Evolutionary conservation across 179 eudicot species (phyloP).

Genomic region (Silene vulgaris): DNA sequence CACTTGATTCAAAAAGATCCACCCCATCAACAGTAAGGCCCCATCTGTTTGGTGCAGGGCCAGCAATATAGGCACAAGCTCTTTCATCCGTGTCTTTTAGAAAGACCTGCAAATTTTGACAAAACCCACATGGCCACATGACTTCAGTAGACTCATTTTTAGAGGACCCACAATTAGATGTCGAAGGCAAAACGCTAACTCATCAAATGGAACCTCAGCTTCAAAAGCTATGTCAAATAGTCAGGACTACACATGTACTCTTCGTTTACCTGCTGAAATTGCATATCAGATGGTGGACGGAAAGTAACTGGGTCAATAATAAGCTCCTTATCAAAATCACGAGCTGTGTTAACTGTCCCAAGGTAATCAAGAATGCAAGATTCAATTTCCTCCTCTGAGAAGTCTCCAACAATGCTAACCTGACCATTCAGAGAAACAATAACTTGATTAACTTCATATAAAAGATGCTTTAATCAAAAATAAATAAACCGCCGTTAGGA

Average conservation of each 20-base stretch:
- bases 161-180: constrained; percentile 1
- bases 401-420: constrained; percentile 98
- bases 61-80: constrained; percentile 98
- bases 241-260: not conserved
- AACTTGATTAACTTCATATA: not conserved
- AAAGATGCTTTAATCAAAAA: not conserved
- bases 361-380: constrained; percentile 94
- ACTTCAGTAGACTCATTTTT: not conserved
- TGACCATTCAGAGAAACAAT: constrained; percentile 25
- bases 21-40: constrained; percentile 67
- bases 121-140: not conserved
- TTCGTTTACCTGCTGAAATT: constrained; percentile 75
- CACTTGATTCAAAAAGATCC: constrained; percentile 55
- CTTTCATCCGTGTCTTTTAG: constrained; percentile 98
- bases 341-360: constrained; percentile 67
- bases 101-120: constrained; percentile 52
- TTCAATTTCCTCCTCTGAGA: constrained; percentile 90
- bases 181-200: constrained; percentile 1
- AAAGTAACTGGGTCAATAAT: constrained; percentile 50
- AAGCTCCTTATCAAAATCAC: constrained; percentile 36
- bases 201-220: not conserved
- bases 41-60: constrained; percentile 99
- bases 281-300: constrained; percentile 73
- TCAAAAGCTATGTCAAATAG: not conserved
- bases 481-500: not conserved